These are phyloP conservation scores for Penicillium longicatenatum DNA, from an alignment of 495 filamentous ascomycete species.

Conservation along the genomic window DNA sequence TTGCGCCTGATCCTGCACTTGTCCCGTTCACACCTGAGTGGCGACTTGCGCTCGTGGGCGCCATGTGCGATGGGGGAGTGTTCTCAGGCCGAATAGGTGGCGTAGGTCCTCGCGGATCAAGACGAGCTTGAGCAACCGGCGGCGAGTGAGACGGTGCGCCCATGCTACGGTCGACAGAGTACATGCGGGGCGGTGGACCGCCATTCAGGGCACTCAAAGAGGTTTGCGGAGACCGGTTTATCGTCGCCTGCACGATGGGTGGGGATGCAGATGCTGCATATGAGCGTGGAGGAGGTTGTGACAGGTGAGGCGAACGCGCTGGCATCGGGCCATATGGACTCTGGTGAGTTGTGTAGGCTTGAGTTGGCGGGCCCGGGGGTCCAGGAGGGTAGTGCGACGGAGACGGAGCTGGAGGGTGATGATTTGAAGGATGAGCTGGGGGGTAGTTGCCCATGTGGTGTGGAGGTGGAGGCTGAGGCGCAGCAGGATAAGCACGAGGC, in stretches of 20 bases:
- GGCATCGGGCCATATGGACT: constrained; percentile 44
- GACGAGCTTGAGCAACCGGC: constrained; percentile 36
- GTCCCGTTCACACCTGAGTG: constrained; percentile 39
- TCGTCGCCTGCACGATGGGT: constrained; percentile 44
- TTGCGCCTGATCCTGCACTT: constrained; percentile 52
- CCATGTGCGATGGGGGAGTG: constrained; percentile 27
- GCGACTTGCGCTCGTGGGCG: constrained; percentile 31
- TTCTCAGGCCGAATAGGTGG: constrained; percentile 40
- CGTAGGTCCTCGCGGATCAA: constrained; percentile 38
- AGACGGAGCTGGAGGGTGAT: constrained; percentile 21
- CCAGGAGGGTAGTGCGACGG: constrained; percentile 39
- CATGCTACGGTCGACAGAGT: constrained; percentile 38
- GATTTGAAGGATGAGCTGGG: constrained; percentile 28
- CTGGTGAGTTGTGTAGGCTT: constrained; percentile 40
- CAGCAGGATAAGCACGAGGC: constrained; percentile 31
- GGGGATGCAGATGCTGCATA: constrained; percentile 52
- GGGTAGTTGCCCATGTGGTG: constrained; percentile 39
- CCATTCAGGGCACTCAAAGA: constrained; percentile 42
- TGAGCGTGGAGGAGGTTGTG: constrained; percentile 38
- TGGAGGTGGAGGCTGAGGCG: constrained; percentile 23
- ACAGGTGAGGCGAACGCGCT: constrained; percentile 43
- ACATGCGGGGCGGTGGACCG: constrained; percentile 40
- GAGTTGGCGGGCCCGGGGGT: constrained; percentile 40
- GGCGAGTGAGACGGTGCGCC: constrained; percentile 41
- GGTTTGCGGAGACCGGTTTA: constrained; percentile 45